Evolutionary conservation across 192 early-diverging fungal species (phyloP).

Genomic region (Umbelopsis sp.): DNA sequence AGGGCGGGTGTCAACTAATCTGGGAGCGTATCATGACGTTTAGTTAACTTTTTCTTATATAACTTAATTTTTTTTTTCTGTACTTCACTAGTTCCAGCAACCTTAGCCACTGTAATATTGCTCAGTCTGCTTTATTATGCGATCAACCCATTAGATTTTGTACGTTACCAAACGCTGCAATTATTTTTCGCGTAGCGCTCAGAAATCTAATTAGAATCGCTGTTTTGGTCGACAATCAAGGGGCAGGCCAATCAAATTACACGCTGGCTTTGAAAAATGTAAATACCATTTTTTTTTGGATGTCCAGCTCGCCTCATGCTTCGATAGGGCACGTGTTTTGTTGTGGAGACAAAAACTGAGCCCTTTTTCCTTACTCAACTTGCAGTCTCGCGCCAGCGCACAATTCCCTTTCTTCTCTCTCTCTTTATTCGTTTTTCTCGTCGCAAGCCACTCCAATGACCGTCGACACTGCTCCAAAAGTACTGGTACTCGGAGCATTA

Average conservation of each 20-base stretch:
- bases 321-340: constrained; percentile 6
- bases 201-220: background rate
- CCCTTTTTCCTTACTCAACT: background rate
- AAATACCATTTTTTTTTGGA: background rate
- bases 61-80: no score
- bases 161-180: background rate
- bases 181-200: background rate
- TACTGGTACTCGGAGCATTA: constrained; percentile 82
- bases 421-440: background rate
- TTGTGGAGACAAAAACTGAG: background rate
- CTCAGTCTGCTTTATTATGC: no score
- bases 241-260: background rate
- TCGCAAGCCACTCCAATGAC: constrained; percentile 22
- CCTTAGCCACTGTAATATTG: no score
- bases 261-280: background rate
- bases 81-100: no score
- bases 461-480: constrained; percentile 47
- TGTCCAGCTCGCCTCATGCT: background rate
- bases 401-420: background rate
- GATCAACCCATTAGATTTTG: no score
- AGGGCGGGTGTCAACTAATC: constrained; percentile 19
- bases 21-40: background rate
- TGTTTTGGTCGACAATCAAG: constrained; percentile 17
- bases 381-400: background rate
- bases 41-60: background rate